Evolutionary conservation across 495 filamentous ascomycete genomes (phyloP).

Genomic region (Podospora anserina): DNA sequence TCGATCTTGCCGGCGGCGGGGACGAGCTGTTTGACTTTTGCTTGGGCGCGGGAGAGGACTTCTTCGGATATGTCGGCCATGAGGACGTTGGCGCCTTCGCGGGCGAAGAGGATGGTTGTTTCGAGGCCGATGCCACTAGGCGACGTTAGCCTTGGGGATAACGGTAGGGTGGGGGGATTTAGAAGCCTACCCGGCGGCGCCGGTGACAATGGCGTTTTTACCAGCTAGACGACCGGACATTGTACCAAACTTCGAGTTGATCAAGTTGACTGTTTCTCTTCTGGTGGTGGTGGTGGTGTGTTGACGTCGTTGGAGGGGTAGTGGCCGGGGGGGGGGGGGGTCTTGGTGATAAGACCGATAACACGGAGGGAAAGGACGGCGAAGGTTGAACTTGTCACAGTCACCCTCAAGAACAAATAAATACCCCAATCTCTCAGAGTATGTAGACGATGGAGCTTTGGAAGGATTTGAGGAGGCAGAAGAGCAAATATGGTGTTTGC

Average conservation of each 20-base stretch:
- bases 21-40: slow-evolving; percentile 68
- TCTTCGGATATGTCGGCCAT: slow-evolving; percentile 76
- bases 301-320: slow-evolving; percentile 7
- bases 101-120: slow-evolving; percentile 85
- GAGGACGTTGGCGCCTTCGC: slow-evolving; percentile 83
- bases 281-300: not conserved
- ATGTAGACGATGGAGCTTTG: not conserved
- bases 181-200: slow-evolving; percentile 75
- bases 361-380: not conserved
- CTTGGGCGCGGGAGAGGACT: slow-evolving; percentile 54
- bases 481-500: not conserved
- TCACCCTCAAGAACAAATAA: not conserved
- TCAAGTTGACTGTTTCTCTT: slow-evolving; percentile 1
- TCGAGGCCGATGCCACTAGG: slow-evolving; percentile 91
- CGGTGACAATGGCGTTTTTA: slow-evolving; percentile 94
- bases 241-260: not conserved
- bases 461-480: not conserved
- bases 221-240: slow-evolving; percentile 64
- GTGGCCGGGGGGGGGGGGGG: not conserved
- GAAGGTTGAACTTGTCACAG: not conserved
- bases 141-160: slow-evolving; percentile 13
- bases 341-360: not conserved
- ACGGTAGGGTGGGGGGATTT: not conserved
- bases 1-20: slow-evolving; percentile 61
- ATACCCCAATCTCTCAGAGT: not conserved